Evolutionary conservation across 2,329 filamentous ascomycete species (phyloP), one percentile per base, ranked within the genome.

Genomic region (Aspergillus fischeri): DNA sequence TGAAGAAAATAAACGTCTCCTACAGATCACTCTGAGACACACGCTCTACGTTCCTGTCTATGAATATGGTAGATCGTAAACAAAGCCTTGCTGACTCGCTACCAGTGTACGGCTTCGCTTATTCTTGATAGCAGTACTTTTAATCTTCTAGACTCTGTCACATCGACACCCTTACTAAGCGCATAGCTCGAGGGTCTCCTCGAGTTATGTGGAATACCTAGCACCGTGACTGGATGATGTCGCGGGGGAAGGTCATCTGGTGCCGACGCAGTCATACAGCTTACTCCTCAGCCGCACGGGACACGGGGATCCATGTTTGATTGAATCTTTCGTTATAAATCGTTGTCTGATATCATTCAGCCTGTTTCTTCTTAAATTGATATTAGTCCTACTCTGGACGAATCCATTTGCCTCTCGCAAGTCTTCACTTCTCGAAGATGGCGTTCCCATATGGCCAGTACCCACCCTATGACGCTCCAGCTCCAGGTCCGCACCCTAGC

Each of bases 361-460:
- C 44, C 21, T 5, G 10, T 24, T 24, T 25, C 11, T 47, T 47
- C 8, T 47, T 47, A 7, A 17, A 47, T 14, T 47, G 24, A 11
- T n/a, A 44, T 14, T 25, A 27, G 14, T 7, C 44, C 4, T 25
- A 24, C 44, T 25, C 21, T 24, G 5, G 10, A 47, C 20, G 14
- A 17, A 38, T 6, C 32, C 32, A 38, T 47, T 47, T 24, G 44
- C 14, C 21, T 25, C 41, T 47, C 21, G 20, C 20, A 47, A 24
- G 10, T 11, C 21, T 17, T 44, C n/a, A 21, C 10, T 9, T 17
- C 21, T n/a, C 9, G 62, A 71, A 41, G 56, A 83, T 83, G 81
- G 82, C 80, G 17, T 79, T 79, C 57, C 79, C 79, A 41, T 82
- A 83, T 74, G 75, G 80, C 61, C 73, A 77, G 45, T 68, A 75